A percentile compares a stretch with the other conserved stretches of the same genome.
phyloP scores from a whole-genome alignment of 768 basidiomycete species.

The Tulasnella sp. region DNA sequence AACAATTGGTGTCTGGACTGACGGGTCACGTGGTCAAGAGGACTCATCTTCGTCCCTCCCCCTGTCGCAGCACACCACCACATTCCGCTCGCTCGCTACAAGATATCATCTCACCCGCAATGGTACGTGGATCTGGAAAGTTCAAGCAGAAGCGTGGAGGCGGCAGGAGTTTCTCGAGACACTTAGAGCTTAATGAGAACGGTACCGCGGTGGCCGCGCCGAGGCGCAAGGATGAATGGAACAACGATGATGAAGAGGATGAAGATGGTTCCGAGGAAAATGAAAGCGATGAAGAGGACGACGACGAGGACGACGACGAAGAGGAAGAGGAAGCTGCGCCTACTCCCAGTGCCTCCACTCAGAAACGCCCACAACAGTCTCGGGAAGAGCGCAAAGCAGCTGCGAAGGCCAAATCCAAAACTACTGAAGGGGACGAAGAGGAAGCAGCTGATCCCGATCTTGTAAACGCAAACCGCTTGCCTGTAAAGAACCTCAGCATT shows the following conservation, averaged over 20 bases:
- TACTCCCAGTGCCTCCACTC: slow-evolving; percentile 24
- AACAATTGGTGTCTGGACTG: not conserved
- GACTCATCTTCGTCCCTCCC: slow-evolving; percentile 1
- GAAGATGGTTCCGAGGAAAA: slow-evolving; percentile 34
- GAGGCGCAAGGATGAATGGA: slow-evolving; percentile 25
- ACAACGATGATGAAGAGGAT: slow-evolving; percentile 30
- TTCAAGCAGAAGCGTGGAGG: slow-evolving; percentile 83
- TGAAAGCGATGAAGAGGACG: slow-evolving; percentile 37
- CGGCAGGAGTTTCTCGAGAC: slow-evolving; percentile 67
- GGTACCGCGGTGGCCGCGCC: slow-evolving; percentile 39
- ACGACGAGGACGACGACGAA: slow-evolving; percentile 32
- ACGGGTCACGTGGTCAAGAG: not conserved
- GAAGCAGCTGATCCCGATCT: slow-evolving; percentile 56
- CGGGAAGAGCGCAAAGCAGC: slow-evolving; percentile 63
- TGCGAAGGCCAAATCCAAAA: slow-evolving; percentile 44
- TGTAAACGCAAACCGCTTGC: slow-evolving; percentile 61
- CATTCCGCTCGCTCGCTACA: not conserved
- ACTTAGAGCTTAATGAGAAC: slow-evolving; percentile 46
- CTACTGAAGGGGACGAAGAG: slow-evolving; percentile 31
- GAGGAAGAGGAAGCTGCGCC: slow-evolving; percentile 25
- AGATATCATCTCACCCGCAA: not conserved
- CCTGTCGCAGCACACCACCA: not conserved
- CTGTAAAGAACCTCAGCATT: slow-evolving; percentile 61
- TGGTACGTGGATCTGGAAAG: slow-evolving; percentile 40
- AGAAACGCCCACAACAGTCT: slow-evolving; percentile 34